Evolutionary conservation across 2,329 filamentous ascomycete genomes (phyloP).

Genomic region (Clarireedia sp.): DNA sequence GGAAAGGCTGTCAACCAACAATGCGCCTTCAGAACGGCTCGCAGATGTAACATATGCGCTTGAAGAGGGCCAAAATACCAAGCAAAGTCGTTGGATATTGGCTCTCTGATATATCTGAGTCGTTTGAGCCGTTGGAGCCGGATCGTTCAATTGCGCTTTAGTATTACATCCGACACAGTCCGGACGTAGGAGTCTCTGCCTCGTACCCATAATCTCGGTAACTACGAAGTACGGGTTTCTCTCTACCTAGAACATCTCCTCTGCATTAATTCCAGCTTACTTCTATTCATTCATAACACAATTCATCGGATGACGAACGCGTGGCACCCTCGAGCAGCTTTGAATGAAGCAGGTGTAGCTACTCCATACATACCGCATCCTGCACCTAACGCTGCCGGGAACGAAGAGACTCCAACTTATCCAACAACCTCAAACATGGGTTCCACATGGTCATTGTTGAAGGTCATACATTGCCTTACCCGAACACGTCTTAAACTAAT

Average conservation of each 20-base stretch:
- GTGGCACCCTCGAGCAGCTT: not conserved
- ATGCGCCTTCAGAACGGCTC: too few relatives aligned
- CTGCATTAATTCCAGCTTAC: not conserved
- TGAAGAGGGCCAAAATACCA: too few relatives aligned
- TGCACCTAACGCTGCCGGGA: conserved; percentile 23
- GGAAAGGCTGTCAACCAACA: too few relatives aligned
- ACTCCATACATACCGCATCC: conserved; percentile 22
- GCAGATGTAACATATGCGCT: too few relatives aligned
- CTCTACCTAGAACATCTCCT: not conserved
- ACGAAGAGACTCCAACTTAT: conserved; percentile 21
- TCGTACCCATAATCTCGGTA: not conserved
- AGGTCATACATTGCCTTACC: conserved; percentile 16
- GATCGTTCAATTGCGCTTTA: too few relatives aligned
- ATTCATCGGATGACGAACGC: conserved; percentile 6
- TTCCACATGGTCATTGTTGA: conserved; percentile 25
- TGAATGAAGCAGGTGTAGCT: not conserved
- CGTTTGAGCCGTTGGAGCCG: too few relatives aligned
- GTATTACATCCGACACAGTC: too few relatives aligned
- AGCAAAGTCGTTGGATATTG: too few relatives aligned
- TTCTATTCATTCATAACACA: not conserved
- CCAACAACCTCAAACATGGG: conserved; percentile 20
- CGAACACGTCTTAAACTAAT: not conserved
- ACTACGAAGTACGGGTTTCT: not conserved
- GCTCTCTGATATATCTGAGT: too few relatives aligned
- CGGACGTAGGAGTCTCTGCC: not conserved